Evolutionary conservation across 768 basidiomycete species (phyloP), one percentile per base, ranked within the genome.

Genomic region (Cytidiella melzeri): DNA sequence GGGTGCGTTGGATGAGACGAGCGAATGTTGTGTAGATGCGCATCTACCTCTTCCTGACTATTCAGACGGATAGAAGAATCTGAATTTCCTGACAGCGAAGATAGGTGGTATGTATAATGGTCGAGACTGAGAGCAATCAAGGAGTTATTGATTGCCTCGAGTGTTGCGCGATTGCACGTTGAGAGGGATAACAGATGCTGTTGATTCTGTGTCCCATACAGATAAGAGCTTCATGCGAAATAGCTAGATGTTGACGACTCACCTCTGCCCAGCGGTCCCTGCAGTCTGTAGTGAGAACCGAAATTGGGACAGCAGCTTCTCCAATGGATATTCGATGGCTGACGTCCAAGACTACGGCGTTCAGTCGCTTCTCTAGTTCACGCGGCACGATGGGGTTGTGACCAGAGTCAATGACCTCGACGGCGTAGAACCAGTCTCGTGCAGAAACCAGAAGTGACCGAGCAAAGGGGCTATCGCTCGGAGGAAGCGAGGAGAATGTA

Each of bases 111-210:
- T 51, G 67, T 64, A 51, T 80, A 81, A 43, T 83, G 76, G 56
- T 97, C 94, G 20, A 98, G 80, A 44, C 82, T 87, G 50, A 98
- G 73, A 3, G 74, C 80, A 67, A 96, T 81, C 30, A 93, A 69
- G 7, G 86, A 84, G n/a, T 82, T 72, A 12, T 85, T 77, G 52
- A 96, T 81, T 3, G 73, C 70, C 46, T 79, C 67, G 38, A 90
- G 74, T 0, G 73, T 78, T n/a, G 61, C 50, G 3, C 66, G 70
- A 65, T 97, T 97, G 21, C 55, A 49, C 0, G 82, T 74, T 2
- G 87, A 86, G 25, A 94, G 67, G 1, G 77, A 69, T 5, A 88
- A 67, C 10, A 96, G 75, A 49, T 80, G 71, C 50, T 77, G 63
- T 38, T 91, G 78, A 56, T 91, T 92, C 92, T 92, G 57, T 0